Evolutionary conservation across 2,329 filamentous ascomycete species (phyloP), one percentile per base, ranked within the genome.

Genomic region (Myriosclerotinia curreyana): DNA sequence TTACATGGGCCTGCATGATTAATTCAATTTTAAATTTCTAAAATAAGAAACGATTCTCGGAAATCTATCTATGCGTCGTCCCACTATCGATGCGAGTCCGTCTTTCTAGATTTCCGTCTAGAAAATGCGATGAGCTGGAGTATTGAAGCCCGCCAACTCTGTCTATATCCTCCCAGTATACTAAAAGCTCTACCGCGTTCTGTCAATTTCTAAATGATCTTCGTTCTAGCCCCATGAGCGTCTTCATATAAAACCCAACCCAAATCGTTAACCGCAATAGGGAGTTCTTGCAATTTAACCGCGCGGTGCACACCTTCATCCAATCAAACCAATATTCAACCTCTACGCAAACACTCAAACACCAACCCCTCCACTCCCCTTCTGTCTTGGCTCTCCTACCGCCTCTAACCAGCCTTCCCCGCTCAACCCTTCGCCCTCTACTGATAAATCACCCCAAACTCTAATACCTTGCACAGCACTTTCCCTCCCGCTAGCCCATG

Each of bases 341-440:
- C 17, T n/a, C 20, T 14, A 8, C 22, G 7, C 5, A 36, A 25
- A 20, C 2, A 25, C 38, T 60, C 38, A 62, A 28, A 48, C 31
- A 15, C 38, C 40, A 20, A 15, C 31, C 15, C 70, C 70, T 1
- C 67, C 70, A 65, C 68, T 90, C 69, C 87, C 86, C 70, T 77
- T 75, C 80, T 93, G 90, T 66, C 91, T 83, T 28, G 88, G 89
- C 75, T 96, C 92, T 1, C 86, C 84, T 1, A 85, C 90, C 3
- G 90, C 89, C 77, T 94, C 89, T 74, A 95, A 95, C 0, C 80
- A 83, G 0, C 89, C 90, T 70, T 89, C 86, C 80, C 92, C 90
- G 65, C 90, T 83, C 28, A 88, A 88, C 75, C 95, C 92, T 1
- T 86, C 83, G 1, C 84, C 90, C 2, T 90, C 89, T 77, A 93